A percentile compares a stretch with the other conserved stretches of the same genome.
Evolutionary conservation across 2,329 filamentous ascomycete genomes (phyloP).

Genomic region (Bimuria novae-zelandiae): DNA sequence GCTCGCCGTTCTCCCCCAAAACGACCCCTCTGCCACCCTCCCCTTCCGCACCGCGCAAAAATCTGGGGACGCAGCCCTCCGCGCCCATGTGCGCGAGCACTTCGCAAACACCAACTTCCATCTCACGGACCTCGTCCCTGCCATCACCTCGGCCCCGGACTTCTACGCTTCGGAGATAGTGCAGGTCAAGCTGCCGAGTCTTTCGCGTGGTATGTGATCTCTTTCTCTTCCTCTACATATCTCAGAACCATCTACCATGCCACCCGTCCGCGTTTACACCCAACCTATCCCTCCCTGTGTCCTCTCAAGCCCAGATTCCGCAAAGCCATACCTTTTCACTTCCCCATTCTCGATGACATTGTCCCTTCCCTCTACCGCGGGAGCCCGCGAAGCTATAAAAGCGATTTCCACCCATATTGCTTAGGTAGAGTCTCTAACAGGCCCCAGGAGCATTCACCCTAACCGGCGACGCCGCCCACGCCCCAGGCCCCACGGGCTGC

Average conservation of each 20-base stretch:
- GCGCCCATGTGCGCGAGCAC: constrained; percentile 7
- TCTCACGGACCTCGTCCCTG: constrained; percentile 36
- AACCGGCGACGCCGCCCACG: constrained; percentile 43
- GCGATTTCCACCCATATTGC: no score
- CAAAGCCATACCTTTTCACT: no score
- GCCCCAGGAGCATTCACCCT: constrained; percentile 34
- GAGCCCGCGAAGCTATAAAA: no score
- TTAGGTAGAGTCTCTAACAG: no score
- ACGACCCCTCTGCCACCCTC: constrained; percentile 29
- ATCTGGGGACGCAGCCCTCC: constrained; percentile 24
- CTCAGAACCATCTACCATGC: no score
- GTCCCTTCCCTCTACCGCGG: not conserved
- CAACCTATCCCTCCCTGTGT: no score
- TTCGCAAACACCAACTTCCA: constrained; percentile 44
- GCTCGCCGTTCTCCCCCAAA: constrained; percentile 43
- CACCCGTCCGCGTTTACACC: no score
- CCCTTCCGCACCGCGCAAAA: constrained; percentile 49
- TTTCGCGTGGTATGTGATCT: not conserved
- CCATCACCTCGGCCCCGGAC: constrained; percentile 44
- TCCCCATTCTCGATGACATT: not conserved
- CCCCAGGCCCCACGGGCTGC: constrained; percentile 26
- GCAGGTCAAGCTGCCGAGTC: constrained; percentile 30
- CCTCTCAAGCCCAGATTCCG: no score
- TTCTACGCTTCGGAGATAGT: constrained; percentile 49
- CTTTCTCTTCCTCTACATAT: no score